These are phyloP conservation scores for Rhododendron molle DNA, from an alignment of 148 eudicot species.

Conservation along the genomic window DNA sequence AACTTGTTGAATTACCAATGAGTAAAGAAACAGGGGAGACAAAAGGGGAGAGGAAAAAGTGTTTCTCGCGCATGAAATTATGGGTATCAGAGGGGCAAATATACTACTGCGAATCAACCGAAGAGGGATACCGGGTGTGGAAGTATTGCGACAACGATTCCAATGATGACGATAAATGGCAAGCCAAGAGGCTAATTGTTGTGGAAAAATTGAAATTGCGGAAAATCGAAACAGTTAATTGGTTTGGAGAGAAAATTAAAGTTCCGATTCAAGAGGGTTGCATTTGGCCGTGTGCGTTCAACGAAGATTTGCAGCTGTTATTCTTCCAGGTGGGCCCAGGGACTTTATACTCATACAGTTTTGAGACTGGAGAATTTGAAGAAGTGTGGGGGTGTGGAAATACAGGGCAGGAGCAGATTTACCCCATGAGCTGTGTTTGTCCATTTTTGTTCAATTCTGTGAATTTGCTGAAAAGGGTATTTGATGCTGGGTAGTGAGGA, in stretches of 20 bases:
- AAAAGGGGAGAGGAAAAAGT: neutral
- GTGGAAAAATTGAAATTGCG: neutral
- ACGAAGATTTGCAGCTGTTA: conserved; percentile 16
- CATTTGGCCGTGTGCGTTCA: conserved; percentile 11
- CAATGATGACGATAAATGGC: neutral
- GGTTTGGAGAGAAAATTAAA: too few relatives aligned
- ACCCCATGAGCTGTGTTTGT: neutral
- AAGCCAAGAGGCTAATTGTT: neutral
- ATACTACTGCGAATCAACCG: neutral
- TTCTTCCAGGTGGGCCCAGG: conserved; percentile 2
- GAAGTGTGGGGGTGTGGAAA: conserved; percentile 4
- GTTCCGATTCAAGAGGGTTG: neutral
- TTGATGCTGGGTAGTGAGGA: neutral
- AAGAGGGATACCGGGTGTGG: conserved; percentile 1
- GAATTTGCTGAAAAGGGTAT: conserved; percentile 1
- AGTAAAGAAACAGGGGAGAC: neutral
- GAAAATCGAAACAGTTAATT: neutral
- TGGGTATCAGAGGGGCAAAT: conserved; percentile 5
- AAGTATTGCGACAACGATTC: neutral
- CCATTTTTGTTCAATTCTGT: conserved; percentile 9
- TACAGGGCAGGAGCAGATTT: neutral
- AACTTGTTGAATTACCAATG: conserved; percentile 8
- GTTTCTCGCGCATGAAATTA: neutral
- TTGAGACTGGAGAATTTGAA: conserved; percentile 12
- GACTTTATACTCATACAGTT: neutral